Conservation (phyloP, 73 alveolate species). For the Symbiodinium natans region DNA sequence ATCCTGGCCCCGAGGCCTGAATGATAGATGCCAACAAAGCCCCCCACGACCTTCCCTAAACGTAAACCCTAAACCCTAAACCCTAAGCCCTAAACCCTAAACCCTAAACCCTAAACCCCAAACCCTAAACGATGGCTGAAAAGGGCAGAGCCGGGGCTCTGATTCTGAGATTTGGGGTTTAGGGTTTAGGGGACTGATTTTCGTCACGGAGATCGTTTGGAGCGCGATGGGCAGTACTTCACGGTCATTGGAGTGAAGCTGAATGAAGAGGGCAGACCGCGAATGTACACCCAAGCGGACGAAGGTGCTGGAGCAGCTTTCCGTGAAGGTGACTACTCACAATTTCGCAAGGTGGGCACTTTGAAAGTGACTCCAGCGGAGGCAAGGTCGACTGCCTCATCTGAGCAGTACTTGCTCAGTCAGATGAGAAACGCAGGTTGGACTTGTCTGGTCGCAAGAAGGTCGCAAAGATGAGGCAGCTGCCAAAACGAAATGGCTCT, state of each 20-base stretch:
- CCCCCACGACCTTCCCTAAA: too few species aligned
- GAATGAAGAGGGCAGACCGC: background rate
- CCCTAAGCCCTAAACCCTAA: too few species aligned
- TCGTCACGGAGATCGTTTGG: background rate
- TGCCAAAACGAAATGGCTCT: background rate
- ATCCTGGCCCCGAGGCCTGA: too few species aligned
- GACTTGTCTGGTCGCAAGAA: background rate
- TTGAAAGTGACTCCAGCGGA: background rate
- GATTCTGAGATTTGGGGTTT: too few species aligned
- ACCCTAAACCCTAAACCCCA: too few species aligned
- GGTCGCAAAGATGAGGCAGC: background rate
- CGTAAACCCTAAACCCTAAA: too few species aligned
- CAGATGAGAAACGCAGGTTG: background rate
- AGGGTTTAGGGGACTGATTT: too few species aligned
- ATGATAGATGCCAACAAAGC: too few species aligned
- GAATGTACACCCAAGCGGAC: constrained; percentile 7
- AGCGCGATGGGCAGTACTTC: constrained; percentile 15
- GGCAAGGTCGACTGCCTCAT: background rate
- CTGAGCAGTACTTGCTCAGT: background rate
- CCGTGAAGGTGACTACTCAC: background rate
- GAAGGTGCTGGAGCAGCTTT: constrained; percentile 13
- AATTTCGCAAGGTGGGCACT: background rate
- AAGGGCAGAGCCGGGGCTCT: too few species aligned
- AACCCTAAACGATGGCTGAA: too few species aligned
- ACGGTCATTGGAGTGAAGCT: background rate